Conservation (phyloP, 2,329 filamentous ascomycete species). For the Sporothrix inflata region DNA sequence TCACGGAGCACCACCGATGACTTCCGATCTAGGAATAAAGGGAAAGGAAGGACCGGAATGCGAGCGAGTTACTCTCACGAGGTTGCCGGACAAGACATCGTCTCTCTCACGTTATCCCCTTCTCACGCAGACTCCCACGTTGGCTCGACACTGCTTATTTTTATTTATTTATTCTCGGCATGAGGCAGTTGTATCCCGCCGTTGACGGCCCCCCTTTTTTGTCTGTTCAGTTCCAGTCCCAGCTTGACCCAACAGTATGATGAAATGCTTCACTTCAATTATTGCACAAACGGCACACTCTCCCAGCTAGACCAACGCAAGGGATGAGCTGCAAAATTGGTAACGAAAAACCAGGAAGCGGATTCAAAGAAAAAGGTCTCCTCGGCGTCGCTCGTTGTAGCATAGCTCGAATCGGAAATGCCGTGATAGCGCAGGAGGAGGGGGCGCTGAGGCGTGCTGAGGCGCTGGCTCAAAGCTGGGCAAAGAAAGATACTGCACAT, state of each 20-base stretch:
- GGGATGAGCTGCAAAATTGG: constrained; percentile 6
- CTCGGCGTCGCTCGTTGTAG: not conserved
- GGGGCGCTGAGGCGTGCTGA: not conserved
- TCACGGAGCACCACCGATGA: not conserved
- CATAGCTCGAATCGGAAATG: constrained; percentile 12
- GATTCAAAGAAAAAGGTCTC: not conserved
- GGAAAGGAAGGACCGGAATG: no score
- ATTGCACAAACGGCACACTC: not conserved
- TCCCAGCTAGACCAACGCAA: constrained; percentile 15
- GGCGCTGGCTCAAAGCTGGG: not conserved
- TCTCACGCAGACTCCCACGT: not conserved
- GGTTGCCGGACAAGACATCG: not conserved
- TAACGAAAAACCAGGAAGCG: not conserved
- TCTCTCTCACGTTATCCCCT: not conserved
- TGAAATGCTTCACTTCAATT: not conserved
- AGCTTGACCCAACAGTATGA: not conserved
- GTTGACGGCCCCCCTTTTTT: not conserved
- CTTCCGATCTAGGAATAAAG: not conserved
- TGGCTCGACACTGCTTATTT: not conserved
- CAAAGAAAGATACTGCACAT: not conserved
- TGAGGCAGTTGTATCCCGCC: not conserved
- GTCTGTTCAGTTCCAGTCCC: not conserved
- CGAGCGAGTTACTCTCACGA: not conserved
- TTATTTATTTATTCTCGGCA: not conserved
- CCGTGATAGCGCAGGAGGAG: constrained; percentile 10